phyloP scores from a whole-genome alignment of 495 filamentous ascomycete species.

The Friedmanniomyces endolithicus region DNA sequence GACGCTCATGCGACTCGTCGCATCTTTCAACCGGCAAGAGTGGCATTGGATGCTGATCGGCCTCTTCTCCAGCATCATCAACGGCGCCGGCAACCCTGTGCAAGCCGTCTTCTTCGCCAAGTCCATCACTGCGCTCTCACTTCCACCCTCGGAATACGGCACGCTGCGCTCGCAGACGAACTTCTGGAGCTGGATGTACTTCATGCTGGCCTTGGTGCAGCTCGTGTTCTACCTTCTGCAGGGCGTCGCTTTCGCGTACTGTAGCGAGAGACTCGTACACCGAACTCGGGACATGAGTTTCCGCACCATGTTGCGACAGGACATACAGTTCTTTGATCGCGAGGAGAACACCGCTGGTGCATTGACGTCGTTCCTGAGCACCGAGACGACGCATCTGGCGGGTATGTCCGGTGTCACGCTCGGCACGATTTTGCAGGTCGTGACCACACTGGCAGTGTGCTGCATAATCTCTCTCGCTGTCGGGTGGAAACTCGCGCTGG shows the following conservation, averaged over 20 bases:
- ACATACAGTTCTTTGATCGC: slow-evolving; percentile 77
- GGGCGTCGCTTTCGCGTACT: slow-evolving; percentile 67
- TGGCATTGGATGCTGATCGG: slow-evolving; percentile 62
- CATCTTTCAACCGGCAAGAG: slow-evolving; percentile 69
- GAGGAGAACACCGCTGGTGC: slow-evolving; percentile 78
- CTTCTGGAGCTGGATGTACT: slow-evolving; percentile 90
- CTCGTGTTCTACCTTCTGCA: slow-evolving; percentile 57
- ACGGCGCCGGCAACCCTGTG: slow-evolving; percentile 71
- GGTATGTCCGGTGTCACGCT: slow-evolving; percentile 72
- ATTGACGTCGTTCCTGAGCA: slow-evolving; percentile 72
- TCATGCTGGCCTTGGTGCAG: slow-evolving; percentile 75
- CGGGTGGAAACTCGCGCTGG: slow-evolving; percentile 85
- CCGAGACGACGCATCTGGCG: slow-evolving; percentile 72
- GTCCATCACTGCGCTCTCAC: slow-evolving; percentile 56
- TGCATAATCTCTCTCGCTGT: slow-evolving; percentile 54
- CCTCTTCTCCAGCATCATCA: slow-evolving; percentile 63
- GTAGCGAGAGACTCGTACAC: slow-evolving; percentile 71
- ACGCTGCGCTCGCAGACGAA: slow-evolving; percentile 54
- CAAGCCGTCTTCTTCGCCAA: slow-evolving; percentile 90
- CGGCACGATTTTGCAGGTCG: slow-evolving; percentile 64
- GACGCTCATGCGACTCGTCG: slow-evolving; percentile 74
- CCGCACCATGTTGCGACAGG: slow-evolving; percentile 79
- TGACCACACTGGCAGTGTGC: slow-evolving; percentile 59
- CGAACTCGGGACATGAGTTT: slow-evolving; percentile 71
- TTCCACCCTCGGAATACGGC: slow-evolving; percentile 34